These are phyloP conservation scores for Mycena belliarum DNA, from an alignment of 768 basidiomycete genomes.

Conservation along the genomic window DNA sequence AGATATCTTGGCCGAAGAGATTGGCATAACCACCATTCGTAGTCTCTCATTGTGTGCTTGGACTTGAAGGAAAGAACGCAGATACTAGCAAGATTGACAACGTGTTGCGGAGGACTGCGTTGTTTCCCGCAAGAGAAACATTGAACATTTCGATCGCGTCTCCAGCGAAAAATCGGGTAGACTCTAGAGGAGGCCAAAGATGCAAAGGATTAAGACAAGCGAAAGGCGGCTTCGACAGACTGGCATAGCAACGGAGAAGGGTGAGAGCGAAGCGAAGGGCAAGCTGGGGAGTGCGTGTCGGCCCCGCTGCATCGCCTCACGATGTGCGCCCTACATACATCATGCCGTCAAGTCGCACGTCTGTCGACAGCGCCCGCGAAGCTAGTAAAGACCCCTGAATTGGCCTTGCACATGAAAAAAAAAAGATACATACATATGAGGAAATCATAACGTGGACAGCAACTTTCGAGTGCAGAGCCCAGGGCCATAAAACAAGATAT, in stretches of 20 bases:
- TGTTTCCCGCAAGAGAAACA: neutral
- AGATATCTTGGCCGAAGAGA: conserved; percentile 47
- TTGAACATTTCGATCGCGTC: neutral
- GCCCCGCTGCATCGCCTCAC: too few species aligned
- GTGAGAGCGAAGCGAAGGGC: neutral
- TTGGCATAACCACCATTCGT: conserved; percentile 41
- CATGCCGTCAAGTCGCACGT: too few species aligned
- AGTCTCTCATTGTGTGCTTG: conserved; percentile 48
- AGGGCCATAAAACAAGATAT: too few species aligned
- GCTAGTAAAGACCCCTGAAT: too few species aligned
- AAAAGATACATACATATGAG: too few species aligned
- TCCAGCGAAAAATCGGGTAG: neutral
- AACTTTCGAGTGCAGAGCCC: too few species aligned
- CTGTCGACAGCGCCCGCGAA: too few species aligned
- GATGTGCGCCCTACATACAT: too few species aligned
- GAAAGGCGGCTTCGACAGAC: neutral
- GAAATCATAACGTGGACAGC: too few species aligned
- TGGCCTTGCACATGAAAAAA: too few species aligned
- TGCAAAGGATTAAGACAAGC: neutral
- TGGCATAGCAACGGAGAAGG: neutral
- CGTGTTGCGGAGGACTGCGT: neutral
- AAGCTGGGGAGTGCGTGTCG: too few species aligned
- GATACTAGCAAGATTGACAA: conserved; percentile 49
- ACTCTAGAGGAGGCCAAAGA: conserved; percentile 3
- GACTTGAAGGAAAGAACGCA: conserved; percentile 53